Percentiles rank a stretch among this genome's conserved stretches.
Evolutionary conservation across 139 green algal genomes (phyloP).

Genomic region (Nannochloris sp.): DNA sequence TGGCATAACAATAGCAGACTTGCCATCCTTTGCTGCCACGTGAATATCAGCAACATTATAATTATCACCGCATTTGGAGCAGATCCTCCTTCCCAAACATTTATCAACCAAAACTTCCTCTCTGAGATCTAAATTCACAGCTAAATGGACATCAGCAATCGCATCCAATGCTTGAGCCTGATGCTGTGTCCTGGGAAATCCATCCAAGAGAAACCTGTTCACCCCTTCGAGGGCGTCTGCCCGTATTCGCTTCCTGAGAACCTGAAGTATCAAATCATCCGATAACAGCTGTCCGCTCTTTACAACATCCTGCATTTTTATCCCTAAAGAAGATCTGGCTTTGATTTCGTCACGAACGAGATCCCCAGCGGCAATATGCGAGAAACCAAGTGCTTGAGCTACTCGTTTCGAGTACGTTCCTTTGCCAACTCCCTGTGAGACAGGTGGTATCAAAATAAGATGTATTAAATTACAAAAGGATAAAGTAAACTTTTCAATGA

Average conservation of each 20-base stretch:
- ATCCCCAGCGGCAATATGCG: constrained; percentile 91
- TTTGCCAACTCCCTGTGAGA: constrained; percentile 81
- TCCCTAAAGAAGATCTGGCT: constrained; percentile 44
- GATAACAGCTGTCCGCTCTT: constrained; percentile 70
- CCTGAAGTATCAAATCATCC: constrained; percentile 70
- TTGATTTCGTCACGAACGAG: constrained; percentile 84
- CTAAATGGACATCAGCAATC: constrained; percentile 58
- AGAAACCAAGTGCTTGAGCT: constrained; percentile 61
- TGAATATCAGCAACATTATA: constrained; percentile 96
- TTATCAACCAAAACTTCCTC: constrained; percentile 92
- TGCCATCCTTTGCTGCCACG: constrained; percentile 41
- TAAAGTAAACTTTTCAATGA: background rate
- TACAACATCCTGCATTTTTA: constrained; percentile 64
- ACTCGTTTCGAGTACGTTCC: constrained; percentile 86
- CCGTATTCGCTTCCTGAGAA: constrained; percentile 28
- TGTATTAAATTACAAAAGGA: background rate
- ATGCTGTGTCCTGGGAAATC: constrained; percentile 74
- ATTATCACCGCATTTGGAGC: constrained; percentile 79
- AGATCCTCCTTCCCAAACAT: constrained; percentile 80
- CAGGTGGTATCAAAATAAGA: background rate
- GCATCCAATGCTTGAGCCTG: constrained; percentile 62
- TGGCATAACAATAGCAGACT: constrained; percentile 82
- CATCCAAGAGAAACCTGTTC: constrained; percentile 80
- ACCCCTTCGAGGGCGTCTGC: constrained; percentile 47
- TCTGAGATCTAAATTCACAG: constrained; percentile 78